These are phyloP conservation scores for Schizonepeta tenuifolia DNA, from an alignment of 257 asterid species.

Conservation along the genomic window DNA sequence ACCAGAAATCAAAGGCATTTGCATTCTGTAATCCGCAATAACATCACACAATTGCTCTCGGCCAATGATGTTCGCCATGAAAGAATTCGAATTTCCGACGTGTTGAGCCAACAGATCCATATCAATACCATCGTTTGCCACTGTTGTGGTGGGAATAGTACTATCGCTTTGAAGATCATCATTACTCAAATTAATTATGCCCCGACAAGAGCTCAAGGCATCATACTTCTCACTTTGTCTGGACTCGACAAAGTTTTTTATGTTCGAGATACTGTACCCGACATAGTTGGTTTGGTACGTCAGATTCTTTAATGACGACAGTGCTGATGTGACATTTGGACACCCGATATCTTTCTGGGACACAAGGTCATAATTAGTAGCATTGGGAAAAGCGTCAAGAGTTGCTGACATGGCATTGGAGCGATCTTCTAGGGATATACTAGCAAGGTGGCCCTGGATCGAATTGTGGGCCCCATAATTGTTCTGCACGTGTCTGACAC, in stretches of 20 bases:
- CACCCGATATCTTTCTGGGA: background rate
- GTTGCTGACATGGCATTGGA: slow-evolving; percentile 17
- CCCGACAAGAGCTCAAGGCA: background rate
- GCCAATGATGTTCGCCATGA: background rate
- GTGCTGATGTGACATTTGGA: background rate
- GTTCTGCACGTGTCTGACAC: background rate
- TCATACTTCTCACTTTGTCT: background rate
- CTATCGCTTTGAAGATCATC: background rate
- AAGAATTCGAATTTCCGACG: background rate
- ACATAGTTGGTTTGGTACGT: slow-evolving; percentile 18
- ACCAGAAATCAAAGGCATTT: background rate
- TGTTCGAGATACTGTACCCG: slow-evolving; percentile 30
- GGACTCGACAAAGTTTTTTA: slow-evolving; percentile 12
- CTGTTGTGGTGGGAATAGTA: background rate
- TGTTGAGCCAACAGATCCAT: slow-evolving; percentile 10
- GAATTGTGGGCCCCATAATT: slow-evolving; percentile 11
- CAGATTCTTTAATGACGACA: background rate
- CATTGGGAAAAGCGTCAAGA: background rate
- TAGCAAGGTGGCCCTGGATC: slow-evolving; percentile 16
- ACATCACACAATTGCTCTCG: background rate
- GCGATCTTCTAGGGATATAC: slow-evolving; percentile 6
- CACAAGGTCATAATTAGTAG: background rate
- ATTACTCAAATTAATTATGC: background rate
- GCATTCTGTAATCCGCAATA: slow-evolving; percentile 21
- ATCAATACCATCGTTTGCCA: background rate